phyloP scores from a whole-genome alignment of 352 stramenopile species.

The Phytopythium aichiense region DNA sequence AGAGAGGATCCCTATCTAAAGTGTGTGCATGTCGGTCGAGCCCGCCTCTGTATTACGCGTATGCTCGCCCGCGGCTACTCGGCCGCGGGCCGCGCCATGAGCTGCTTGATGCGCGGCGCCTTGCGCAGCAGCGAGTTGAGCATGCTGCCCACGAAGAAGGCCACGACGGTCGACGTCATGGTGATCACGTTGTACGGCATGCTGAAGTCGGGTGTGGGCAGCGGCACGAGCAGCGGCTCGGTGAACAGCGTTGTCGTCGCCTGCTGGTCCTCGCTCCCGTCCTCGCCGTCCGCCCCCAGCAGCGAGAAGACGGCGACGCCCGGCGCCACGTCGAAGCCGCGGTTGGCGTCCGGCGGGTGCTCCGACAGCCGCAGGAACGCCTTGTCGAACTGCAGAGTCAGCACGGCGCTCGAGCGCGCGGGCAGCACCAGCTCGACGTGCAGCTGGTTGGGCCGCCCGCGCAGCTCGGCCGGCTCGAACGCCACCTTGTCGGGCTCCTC shows the following conservation, averaged over 20 bases:
- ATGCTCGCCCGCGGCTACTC: too few relatives aligned
- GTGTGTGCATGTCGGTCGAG: background rate
- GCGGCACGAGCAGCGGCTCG: constrained; percentile 72
- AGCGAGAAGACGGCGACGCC: constrained; percentile 48
- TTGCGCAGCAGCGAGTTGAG: constrained; percentile 80
- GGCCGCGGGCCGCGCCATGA: constrained; percentile 30
- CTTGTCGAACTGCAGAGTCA: constrained; percentile 81
- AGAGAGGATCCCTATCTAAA: background rate
- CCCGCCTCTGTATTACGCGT: too few relatives aligned
- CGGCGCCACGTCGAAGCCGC: constrained; percentile 78
- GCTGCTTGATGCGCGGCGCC: constrained; percentile 58
- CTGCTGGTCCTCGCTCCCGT: constrained; percentile 1
- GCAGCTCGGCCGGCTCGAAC: constrained; percentile 61
- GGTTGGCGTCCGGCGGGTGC: constrained; percentile 83
- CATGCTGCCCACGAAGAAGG: constrained; percentile 83
- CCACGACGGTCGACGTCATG: constrained; percentile 86
- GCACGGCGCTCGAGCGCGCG: constrained; percentile 44
- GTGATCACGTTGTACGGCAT: constrained; percentile 92
- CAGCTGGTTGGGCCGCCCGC: constrained; percentile 53
- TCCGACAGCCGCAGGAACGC: constrained; percentile 76
- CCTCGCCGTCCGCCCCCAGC: constrained; percentile 9
- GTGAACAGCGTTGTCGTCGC: constrained; percentile 49
- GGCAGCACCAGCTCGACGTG: constrained; percentile 46
- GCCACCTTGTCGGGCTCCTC: constrained; percentile 26
- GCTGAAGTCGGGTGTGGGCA: constrained; percentile 86